These are phyloP conservation scores for Aspergillus ochraceoroseus DNA, from an alignment of 2,329 filamentous ascomycete genomes.

Conservation along the genomic window DNA sequence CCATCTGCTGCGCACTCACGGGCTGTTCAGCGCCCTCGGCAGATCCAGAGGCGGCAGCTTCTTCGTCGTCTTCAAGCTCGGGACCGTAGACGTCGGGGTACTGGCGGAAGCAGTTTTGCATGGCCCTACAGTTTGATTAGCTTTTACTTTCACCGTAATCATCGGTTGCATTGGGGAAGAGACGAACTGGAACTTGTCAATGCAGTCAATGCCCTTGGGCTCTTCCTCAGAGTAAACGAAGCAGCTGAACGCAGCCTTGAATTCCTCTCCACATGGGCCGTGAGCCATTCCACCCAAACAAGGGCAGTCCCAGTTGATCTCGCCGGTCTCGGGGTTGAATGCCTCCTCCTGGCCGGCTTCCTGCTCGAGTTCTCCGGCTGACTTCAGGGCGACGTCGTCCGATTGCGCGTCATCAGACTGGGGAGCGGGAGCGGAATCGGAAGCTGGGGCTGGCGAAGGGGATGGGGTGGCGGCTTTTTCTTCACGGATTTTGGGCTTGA, in stretches of 20 bases:
- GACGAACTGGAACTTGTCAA: constrained; percentile 91
- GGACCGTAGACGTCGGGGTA: constrained; percentile 91
- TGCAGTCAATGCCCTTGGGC: constrained; percentile 95
- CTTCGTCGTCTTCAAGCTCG: constrained; percentile 73
- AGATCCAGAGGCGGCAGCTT: constrained; percentile 34
- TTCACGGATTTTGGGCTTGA: constrained; percentile 53
- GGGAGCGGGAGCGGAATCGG: not conserved
- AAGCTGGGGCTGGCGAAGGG: not conserved
- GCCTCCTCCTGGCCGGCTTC: constrained; percentile 84
- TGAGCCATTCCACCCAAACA: constrained; percentile 96
- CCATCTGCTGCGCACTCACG: constrained; percentile 24
- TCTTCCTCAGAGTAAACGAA: constrained; percentile 95
- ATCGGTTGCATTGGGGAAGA: not conserved
- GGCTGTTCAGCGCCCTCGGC: constrained; percentile 21
- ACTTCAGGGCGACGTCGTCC: constrained; percentile 28
- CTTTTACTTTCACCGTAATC: constrained; percentile 1
- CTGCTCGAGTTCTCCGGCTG: constrained; percentile 61
- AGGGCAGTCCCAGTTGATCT: constrained; percentile 99
- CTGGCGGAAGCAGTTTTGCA: constrained; percentile 94
- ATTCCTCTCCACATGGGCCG: constrained; percentile 91
- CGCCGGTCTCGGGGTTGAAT: constrained; percentile 96
- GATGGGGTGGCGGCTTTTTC: constrained; percentile 25
- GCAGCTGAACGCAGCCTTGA: constrained; percentile 93
- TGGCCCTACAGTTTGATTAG: constrained; percentile 59
- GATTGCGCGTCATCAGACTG: constrained; percentile 19